These are phyloP conservation scores for Periconia sp. DNA, from an alignment of 2,329 filamentous ascomycete species.

Conservation along the genomic window DNA sequence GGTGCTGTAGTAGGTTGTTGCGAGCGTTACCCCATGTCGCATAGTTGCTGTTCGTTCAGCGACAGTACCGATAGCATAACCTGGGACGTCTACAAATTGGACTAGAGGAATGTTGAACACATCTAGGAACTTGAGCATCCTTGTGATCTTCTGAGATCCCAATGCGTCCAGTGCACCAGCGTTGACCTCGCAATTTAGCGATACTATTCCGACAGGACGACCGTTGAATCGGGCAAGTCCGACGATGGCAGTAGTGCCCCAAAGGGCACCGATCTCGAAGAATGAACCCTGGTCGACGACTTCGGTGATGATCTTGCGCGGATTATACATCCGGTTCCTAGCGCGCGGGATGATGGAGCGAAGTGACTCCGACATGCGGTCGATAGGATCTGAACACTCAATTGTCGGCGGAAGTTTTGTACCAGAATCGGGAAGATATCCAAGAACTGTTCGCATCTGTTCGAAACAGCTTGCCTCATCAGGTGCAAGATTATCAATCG, in stretches of 20 bases:
- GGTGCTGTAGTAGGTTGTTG: slow-evolving; percentile 66
- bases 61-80: slow-evolving; percentile 68
- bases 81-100: slow-evolving; percentile 67
- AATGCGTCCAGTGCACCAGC: slow-evolving; percentile 66
- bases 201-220: slow-evolving; percentile 64
- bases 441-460: slow-evolving; percentile 63
- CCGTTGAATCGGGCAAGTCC: slow-evolving; percentile 66
- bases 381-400: slow-evolving; percentile 55
- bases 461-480: slow-evolving; percentile 68
- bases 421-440: slow-evolving; percentile 65
- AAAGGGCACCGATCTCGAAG: slow-evolving; percentile 69
- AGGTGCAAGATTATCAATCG: slow-evolving; percentile 68
- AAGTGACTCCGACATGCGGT: slow-evolving; percentile 57
- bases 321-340: slow-evolving; percentile 66
- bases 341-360: slow-evolving; percentile 64
- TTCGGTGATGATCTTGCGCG: slow-evolving; percentile 61
- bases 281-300: slow-evolving; percentile 63
- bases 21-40: slow-evolving; percentile 67
- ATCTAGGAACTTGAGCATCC: slow-evolving; percentile 68
- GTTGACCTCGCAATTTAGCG: slow-evolving; percentile 65
- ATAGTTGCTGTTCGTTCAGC: slow-evolving; percentile 69
- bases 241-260: slow-evolving; percentile 67
- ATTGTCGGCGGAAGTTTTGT: slow-evolving; percentile 60
- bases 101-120: slow-evolving; percentile 69
- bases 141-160: slow-evolving; percentile 66